phyloP scores from a whole-genome alignment of 2,329 filamentous ascomycete species.

The Scorias spongiosa region DNA sequence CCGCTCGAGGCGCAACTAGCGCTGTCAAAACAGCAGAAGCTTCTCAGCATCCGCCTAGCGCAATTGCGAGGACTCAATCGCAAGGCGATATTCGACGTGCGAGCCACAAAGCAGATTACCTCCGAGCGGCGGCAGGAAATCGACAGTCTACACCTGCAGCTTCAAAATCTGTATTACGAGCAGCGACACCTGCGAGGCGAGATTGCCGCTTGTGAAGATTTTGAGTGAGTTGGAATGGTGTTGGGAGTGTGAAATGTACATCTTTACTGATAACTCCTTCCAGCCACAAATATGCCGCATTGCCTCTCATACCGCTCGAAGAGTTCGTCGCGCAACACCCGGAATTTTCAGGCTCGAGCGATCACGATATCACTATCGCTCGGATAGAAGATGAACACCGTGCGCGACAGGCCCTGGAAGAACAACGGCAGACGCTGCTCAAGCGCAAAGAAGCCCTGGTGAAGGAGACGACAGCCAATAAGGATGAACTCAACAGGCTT shows the following conservation, averaged over 20 bases:
- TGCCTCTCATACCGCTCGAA: conserved; percentile 70
- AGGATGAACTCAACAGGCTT: conserved; percentile 79
- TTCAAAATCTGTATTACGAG: conserved; percentile 95
- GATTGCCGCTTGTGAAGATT: conserved; percentile 78
- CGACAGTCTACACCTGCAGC: conserved; percentile 75
- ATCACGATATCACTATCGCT: conserved; percentile 73
- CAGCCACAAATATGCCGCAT: conserved; percentile 73
- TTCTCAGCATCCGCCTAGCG: conserved; percentile 62
- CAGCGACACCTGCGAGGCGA: conserved; percentile 81
- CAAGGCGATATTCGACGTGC: conserved; percentile 61
- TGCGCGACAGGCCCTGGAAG: conserved; percentile 72
- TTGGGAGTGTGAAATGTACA: background rate
- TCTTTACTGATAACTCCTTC: background rate
- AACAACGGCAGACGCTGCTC: conserved; percentile 51
- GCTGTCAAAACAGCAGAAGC: conserved; percentile 62
- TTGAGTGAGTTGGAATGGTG: conserved; percentile 50
- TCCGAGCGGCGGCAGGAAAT: conserved; percentile 81
- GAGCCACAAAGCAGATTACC: conserved; percentile 74
- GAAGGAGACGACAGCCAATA: conserved; percentile 75
- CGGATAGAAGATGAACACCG: conserved; percentile 81
- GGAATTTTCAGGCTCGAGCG: conserved; percentile 54
- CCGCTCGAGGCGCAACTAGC: conserved; percentile 39
- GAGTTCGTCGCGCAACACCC: conserved; percentile 67
- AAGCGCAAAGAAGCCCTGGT: conserved; percentile 54
- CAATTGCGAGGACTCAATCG: conserved; percentile 73